phyloP scores from a whole-genome alignment of 352 stramenopile species.

The Nothophytophthora sp. region DNA sequence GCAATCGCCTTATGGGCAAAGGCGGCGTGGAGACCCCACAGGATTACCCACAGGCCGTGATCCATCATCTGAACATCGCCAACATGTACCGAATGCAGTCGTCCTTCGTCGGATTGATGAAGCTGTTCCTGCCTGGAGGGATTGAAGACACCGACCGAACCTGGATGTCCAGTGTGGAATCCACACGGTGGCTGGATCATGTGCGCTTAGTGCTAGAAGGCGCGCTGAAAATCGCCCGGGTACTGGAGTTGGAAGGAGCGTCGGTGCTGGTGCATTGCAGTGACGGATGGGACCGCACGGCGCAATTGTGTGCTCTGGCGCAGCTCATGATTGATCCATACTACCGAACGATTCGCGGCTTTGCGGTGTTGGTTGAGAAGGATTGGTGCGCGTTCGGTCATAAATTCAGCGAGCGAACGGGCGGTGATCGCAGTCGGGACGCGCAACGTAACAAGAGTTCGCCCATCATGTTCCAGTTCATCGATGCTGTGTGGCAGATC shows the following conservation, averaged over 20 bases:
- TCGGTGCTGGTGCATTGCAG: constrained; percentile 88
- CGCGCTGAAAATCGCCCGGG: constrained; percentile 82
- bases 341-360: constrained; percentile 85
- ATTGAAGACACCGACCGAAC: constrained; percentile 67
- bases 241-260: constrained; percentile 81
- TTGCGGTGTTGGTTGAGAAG: constrained; percentile 83
- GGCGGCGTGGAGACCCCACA: constrained; percentile 88
- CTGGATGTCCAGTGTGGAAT: constrained; percentile 73
- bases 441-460: constrained; percentile 76
- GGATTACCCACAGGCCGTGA: constrained; percentile 74
- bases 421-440: constrained; percentile 75
- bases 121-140: constrained; percentile 65
- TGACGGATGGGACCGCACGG: constrained; percentile 88
- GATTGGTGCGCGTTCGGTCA: constrained; percentile 88
- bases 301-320: constrained; percentile 73
- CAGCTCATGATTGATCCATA: constrained; percentile 90
- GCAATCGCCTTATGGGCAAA: constrained; percentile 91
- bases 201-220: constrained; percentile 81
- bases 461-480: constrained; percentile 87
- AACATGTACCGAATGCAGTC: constrained; percentile 95
- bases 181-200: constrained; percentile 85
- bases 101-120: constrained; percentile 68
- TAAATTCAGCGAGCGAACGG: constrained; percentile 76
- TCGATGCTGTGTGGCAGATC: constrained; percentile 87
- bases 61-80: constrained; percentile 89